phyloP scores from a whole-genome alignment of 768 basidiomycete species.

The Tulasnella sp. region DNA sequence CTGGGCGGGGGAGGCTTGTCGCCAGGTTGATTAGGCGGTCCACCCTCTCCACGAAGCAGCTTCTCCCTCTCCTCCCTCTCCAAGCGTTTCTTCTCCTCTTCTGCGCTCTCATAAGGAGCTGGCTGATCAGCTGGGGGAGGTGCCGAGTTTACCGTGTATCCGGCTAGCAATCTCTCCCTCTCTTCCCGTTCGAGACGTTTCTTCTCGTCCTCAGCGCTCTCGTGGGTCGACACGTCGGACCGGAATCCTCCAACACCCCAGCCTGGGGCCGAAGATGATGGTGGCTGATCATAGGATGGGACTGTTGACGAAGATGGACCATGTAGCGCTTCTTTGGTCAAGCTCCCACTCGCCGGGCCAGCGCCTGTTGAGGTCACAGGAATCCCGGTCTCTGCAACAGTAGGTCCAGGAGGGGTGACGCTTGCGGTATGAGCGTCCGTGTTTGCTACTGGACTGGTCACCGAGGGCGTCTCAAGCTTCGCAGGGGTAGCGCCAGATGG shows the following conservation, averaged over 20 bases:
- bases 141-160: conserved; percentile 7
- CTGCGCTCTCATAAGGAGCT: conserved; percentile 39
- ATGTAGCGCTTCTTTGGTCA: conserved; percentile 21
- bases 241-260: background rate
- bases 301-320: background rate
- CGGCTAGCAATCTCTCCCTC: background rate
- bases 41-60: conserved; percentile 23
- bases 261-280: background rate
- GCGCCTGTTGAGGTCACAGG: conserved; percentile 47
- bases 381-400: conserved; percentile 66
- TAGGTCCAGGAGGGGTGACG: conserved; percentile 31
- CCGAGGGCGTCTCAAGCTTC: background rate
- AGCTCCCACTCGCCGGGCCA: conserved; percentile 54
- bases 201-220: conserved; percentile 14
- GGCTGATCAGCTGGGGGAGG: conserved; percentile 23
- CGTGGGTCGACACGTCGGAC: conserved; percentile 14
- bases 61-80: conserved; percentile 56
- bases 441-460: background rate
- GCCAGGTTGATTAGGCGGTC: background rate
- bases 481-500: background rate
- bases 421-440: background rate
- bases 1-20: background rate
- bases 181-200: conserved; percentile 4
- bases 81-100: conserved; percentile 57
- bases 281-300: background rate